These are phyloP conservation scores for Salicornia ramosissima DNA, from an alignment of 148 eudicot genomes.

Conservation along the genomic window DNA sequence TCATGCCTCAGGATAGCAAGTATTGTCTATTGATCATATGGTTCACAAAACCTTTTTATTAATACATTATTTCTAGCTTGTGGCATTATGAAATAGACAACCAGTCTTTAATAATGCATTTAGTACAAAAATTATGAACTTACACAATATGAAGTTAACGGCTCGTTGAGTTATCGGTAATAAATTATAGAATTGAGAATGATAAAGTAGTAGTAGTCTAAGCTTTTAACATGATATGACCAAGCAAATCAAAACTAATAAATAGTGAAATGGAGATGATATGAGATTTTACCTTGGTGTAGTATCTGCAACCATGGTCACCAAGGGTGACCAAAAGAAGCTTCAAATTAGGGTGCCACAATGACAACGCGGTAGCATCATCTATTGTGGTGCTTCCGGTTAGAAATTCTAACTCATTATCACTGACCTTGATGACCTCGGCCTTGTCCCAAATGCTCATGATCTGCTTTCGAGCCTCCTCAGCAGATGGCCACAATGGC, in stretches of 20 bases:
- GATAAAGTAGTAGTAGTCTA: too few relatives aligned
- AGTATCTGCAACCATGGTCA: constrained; percentile 78
- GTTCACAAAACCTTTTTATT: constrained; percentile 4
- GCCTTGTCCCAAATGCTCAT: constrained; percentile 92
- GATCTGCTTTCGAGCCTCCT: constrained; percentile 64
- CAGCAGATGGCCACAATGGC: constrained; percentile 76
- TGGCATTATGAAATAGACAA: too few relatives aligned
- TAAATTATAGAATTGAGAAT: too few relatives aligned
- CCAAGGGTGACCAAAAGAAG: constrained; percentile 91
- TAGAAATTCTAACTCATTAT: constrained; percentile 67
- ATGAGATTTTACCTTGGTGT: constrained; percentile 55
- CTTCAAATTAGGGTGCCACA: constrained; percentile 75
- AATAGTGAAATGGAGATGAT: too few relatives aligned
- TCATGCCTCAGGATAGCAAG: background rate
- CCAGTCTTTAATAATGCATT: too few relatives aligned
- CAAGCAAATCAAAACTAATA: too few relatives aligned
- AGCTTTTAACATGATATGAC: too few relatives aligned
- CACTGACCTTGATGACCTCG: constrained; percentile 84
- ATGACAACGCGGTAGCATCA: constrained; percentile 59
- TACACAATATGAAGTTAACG: too few relatives aligned
- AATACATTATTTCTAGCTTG: too few relatives aligned
- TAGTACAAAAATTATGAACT: too few relatives aligned
- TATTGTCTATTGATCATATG: background rate
- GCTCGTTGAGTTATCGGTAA: too few relatives aligned
- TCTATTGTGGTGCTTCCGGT: constrained; percentile 58